These are phyloP conservation scores for Gyromitra esculenta DNA, from an alignment of 2,329 filamentous ascomycete genomes.

Conservation along the genomic window DNA sequence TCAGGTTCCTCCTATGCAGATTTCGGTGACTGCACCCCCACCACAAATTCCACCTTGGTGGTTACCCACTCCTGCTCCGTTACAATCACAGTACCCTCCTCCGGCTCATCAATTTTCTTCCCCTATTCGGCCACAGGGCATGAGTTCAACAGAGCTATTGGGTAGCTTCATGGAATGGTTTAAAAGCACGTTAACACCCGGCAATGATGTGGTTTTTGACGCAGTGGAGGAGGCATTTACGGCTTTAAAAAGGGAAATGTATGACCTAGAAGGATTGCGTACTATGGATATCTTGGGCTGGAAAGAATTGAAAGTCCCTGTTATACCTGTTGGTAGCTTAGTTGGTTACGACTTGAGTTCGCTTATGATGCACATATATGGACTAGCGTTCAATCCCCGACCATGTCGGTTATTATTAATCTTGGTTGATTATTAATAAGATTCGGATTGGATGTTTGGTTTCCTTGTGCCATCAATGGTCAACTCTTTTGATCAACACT, in stretches of 20 bases:
- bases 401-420: too few relatives aligned
- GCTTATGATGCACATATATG: too few relatives aligned
- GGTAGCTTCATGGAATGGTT: constrained; percentile 6
- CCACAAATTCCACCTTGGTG: constrained; percentile 5
- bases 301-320: constrained; percentile 7
- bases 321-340: too few relatives aligned
- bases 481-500: too few relatives aligned
- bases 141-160: neutral
- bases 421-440: too few relatives aligned
- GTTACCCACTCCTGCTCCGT: neutral
- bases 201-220: neutral
- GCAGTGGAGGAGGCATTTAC: neutral
- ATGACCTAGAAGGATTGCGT: constrained; percentile 14
- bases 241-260: constrained; percentile 8
- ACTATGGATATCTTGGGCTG: neutral
- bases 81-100: neutral
- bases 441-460: too few relatives aligned
- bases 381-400: too few relatives aligned
- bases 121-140: neutral
- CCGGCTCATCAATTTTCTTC: neutral
- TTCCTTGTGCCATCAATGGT: too few relatives aligned
- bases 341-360: too few relatives aligned
- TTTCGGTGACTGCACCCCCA: neutral
- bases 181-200: neutral
- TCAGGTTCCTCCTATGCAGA: neutral